Conservation (phyloP, 139 green algal species). For the Auxenochlorella pyrenoidosa region DNA sequence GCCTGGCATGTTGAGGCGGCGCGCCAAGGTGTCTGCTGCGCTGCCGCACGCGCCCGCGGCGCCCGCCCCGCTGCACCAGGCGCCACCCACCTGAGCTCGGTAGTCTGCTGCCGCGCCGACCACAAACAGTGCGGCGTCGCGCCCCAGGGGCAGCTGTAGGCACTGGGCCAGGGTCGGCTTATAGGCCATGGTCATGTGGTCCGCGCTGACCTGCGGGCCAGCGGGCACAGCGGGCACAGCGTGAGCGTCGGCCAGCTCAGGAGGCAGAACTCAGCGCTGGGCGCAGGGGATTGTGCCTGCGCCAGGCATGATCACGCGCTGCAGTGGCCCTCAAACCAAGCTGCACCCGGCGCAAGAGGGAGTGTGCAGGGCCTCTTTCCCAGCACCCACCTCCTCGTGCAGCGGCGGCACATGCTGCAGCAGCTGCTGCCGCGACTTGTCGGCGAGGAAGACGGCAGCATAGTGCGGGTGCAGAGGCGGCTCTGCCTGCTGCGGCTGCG, state of each 20-base stretch:
- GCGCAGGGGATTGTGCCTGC: too few species aligned
- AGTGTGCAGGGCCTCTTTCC: too few species aligned
- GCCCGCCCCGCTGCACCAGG: too few species aligned
- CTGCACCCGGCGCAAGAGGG: too few species aligned
- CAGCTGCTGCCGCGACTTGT: slow-evolving; percentile 7
- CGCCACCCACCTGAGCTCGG: slow-evolving; percentile 30
- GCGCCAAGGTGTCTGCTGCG: too few species aligned
- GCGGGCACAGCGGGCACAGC: too few species aligned
- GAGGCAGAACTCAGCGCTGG: too few species aligned
- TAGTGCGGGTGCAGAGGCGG: slow-evolving; percentile 26
- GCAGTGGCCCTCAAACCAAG: too few species aligned
- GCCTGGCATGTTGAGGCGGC: too few species aligned
- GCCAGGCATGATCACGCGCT: too few species aligned
- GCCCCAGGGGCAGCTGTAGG: slow-evolving; percentile 14
- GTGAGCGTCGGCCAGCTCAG: too few species aligned
- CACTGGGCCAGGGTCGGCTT: background rate
- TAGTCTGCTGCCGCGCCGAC: slow-evolving; percentile 32
- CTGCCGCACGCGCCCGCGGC: too few species aligned
- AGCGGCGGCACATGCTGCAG: slow-evolving; percentile 26
- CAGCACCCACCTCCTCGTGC: slow-evolving; percentile 15
- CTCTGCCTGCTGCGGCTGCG: background rate
- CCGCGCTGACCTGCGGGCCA: background rate
- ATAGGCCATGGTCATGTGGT: slow-evolving; percentile 43
- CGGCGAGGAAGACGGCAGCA: slow-evolving; percentile 26
- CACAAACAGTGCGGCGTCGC: slow-evolving; percentile 26